Evolutionary conservation across 768 basidiomycete genomes (phyloP).

Genomic region (Lactifluus piperatus): DNA sequence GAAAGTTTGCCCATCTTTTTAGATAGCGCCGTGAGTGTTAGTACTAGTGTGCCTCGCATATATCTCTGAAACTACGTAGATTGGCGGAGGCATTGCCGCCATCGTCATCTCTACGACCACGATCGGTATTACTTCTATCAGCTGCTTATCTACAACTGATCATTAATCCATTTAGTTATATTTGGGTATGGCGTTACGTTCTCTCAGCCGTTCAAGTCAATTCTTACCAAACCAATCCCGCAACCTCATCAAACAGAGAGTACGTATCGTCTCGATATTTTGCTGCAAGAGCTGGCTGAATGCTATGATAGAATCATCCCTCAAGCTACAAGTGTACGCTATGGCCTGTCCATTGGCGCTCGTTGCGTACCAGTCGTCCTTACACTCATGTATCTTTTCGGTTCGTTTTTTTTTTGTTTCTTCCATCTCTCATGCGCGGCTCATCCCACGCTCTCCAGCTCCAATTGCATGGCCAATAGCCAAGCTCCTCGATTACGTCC

Average conservation of each 20-base stretch:
- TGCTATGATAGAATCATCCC: conserved; percentile 43
- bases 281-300: background rate
- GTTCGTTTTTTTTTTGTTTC: conserved; percentile 23
- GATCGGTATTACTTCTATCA: conserved; percentile 39
- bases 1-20: conserved; percentile 80
- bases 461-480: conserved; percentile 54
- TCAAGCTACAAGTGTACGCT: conserved; percentile 66
- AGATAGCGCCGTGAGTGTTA: conserved; percentile 49
- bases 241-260: background rate
- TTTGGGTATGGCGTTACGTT: conserved; percentile 53
- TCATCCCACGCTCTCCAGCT: conserved; percentile 23
- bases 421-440: background rate
- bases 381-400: conserved; percentile 41
- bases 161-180: conserved; percentile 41
- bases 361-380: conserved; percentile 43
- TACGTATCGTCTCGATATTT: background rate
- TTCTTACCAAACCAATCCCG: background rate
- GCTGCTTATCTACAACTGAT: background rate
- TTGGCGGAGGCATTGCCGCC: conserved; percentile 68
- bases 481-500: conserved; percentile 67
- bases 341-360: conserved; percentile 50
- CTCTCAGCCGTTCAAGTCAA: background rate
- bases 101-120: conserved; percentile 70
- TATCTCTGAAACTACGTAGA: conserved; percentile 21
- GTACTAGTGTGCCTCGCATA: background rate